Conservation (phyloP, 164 flowering plant species). For the Vitis rupestris region DNA sequence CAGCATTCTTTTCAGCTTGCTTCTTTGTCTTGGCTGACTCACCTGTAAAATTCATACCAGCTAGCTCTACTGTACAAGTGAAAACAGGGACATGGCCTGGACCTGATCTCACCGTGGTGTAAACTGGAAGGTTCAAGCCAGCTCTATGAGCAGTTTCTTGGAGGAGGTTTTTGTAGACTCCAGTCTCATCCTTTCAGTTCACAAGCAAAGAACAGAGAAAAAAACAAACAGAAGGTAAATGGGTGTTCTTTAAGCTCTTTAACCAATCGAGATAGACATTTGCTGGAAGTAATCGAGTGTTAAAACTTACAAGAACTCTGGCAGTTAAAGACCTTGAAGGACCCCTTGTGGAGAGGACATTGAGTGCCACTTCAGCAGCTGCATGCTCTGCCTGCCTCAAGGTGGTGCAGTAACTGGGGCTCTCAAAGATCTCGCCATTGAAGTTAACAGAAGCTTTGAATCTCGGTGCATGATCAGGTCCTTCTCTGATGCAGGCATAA, state of each 20-base stretch:
- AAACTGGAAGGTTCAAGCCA: slow-evolving; percentile 61
- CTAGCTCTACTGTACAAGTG: slow-evolving; percentile 71
- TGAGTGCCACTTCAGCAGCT: slow-evolving; percentile 87
- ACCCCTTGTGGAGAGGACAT: slow-evolving; percentile 53
- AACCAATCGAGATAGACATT: neutral
- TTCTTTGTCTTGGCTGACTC: slow-evolving; percentile 81
- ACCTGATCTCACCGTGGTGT: slow-evolving; percentile 73
- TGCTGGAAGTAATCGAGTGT: neutral
- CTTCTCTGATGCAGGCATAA: slow-evolving; percentile 68
- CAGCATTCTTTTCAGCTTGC: slow-evolving; percentile 93
- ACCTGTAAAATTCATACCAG: slow-evolving; percentile 61
- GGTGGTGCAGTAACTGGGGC: slow-evolving; percentile 67
- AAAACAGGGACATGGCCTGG: slow-evolving; percentile 68
- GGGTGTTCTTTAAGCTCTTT: too few species aligned
- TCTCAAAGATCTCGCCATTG: slow-evolving; percentile 78
- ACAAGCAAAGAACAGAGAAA: neutral
- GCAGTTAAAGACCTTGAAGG: slow-evolving; percentile 75
- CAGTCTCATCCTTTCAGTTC: slow-evolving; percentile 62
- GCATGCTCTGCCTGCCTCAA: slow-evolving; percentile 86
- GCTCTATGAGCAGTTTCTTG: slow-evolving; percentile 74
- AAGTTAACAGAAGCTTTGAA: slow-evolving; percentile 83
- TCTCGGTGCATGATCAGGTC: slow-evolving; percentile 91
- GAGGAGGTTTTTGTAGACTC: slow-evolving; percentile 68
- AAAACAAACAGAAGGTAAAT: neutral
- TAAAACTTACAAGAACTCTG: slow-evolving; percentile 58